Base-by-base conservation (phyloP, 1,139 yeast genomes). In the Diutina catenulata region DNA sequence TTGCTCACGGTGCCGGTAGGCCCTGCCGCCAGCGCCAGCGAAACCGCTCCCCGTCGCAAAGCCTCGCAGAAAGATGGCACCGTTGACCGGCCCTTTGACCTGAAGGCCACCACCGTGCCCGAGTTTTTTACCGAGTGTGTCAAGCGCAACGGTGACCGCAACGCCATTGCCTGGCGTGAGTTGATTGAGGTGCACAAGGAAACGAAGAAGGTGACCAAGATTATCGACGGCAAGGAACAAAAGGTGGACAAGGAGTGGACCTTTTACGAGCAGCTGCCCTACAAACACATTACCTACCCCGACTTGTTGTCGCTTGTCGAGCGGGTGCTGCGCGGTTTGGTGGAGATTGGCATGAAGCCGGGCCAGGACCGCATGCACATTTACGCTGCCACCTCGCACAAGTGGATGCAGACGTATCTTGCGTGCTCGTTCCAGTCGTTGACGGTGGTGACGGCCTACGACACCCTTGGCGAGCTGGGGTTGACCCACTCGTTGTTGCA, bases 381-480 rank as follows among this genome's bases (percentile, higher is more conserved):
- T 40, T 93, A 79, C 60, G 95, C 95, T 27, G 61, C 82, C 25
- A 80, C 95, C 21, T 80, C 94, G 25, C 81, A 76, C 40, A 75
- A 74, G 53, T 91, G 98, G 98, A 73, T 91, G 81, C 84, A 84
- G 60, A 72, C 86, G 31, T 91, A 80, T 47, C 59, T 87, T 47
- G 95, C 88, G 13, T 70, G 83, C 39, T 73, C 75, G 49, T 64
- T 86, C 42, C 95, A 87, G 59, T 62, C 74, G 39, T 77, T 93
- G 43, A 84, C 97, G 19, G 73, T 83, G 44, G 98, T 87, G 35
- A 93, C 99, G 22, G 97, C 98, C 28, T 91, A 91, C 59, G 99
- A 91, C 58, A 88, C 98, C 28, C 69, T 91, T 46, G 98, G 98
- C 43, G 94, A 87, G 57, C 72, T 74, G 32, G 99, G 98, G 27